These are phyloP conservation scores for Acacia pycnantha DNA, from an alignment of 331 rosid genomes.

Conservation along the genomic window DNA sequence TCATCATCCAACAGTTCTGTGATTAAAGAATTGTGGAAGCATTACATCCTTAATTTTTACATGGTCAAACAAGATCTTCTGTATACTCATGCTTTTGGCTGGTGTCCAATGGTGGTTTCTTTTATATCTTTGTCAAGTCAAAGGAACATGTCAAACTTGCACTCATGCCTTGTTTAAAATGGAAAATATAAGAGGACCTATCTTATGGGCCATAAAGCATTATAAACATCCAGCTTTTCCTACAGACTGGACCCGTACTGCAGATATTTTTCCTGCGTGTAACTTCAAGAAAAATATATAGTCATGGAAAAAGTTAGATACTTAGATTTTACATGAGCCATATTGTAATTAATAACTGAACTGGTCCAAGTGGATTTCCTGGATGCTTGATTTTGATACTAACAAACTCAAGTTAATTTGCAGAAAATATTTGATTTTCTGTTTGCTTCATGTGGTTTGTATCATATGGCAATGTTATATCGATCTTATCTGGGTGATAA, in stretches of 20 bases:
- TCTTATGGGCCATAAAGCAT: neutral
- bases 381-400: neutral
- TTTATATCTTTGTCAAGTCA: conserved; percentile 7
- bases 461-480: conserved; percentile 4
- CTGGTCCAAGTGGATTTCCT: conserved; percentile 12
- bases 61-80: conserved; percentile 7
- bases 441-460: neutral
- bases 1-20: neutral
- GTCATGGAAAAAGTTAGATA: conserved; percentile 7
- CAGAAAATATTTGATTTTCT: conserved; percentile 15
- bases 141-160: conserved; percentile 3
- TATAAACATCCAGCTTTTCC: neutral
- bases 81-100: neutral
- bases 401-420: conserved; percentile 3
- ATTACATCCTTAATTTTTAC: neutral
- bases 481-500: neutral
- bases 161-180: neutral
- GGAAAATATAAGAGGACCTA: neutral
- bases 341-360: neutral
- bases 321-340: neutral
- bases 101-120: neutral
- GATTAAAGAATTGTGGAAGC: neutral
- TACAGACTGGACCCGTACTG: neutral
- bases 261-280: conserved; percentile 15
- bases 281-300: neutral